These are phyloP conservation scores for Ceratocystis variospora DNA, from an alignment of 2,329 filamentous ascomycete species.

Conservation along the genomic window DNA sequence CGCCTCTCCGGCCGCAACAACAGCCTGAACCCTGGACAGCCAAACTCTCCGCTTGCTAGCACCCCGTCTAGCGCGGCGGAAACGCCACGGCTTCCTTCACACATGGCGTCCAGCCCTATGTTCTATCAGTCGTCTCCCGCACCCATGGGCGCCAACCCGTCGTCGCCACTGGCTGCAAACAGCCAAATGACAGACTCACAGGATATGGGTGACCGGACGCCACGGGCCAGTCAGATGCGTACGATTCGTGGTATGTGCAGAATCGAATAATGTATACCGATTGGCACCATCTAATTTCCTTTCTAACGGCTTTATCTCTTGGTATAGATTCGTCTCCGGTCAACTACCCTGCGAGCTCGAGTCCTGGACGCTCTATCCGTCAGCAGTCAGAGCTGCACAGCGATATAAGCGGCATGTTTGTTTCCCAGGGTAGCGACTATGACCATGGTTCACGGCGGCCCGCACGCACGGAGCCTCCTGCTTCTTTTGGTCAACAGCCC, in stretches of 20 bases:
- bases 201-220: conserved; percentile 45
- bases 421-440: conserved; percentile 42
- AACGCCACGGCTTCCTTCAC: conserved; percentile 20
- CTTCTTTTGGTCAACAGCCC: conserved; percentile 28
- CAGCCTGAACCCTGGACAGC: conserved; percentile 9
- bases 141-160: conserved; percentile 19
- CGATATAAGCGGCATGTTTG: conserved; percentile 77
- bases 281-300: too few species aligned
- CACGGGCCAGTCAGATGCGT: conserved; percentile 41
- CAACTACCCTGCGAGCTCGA: conserved; percentile 80
- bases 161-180: conserved; percentile 20
- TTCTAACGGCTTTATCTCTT: background rate
- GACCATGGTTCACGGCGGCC: conserved; percentile 8
- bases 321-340: conserved; percentile 76
- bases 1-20: conserved; percentile 13
- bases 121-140: conserved; percentile 51
- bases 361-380: conserved; percentile 52
- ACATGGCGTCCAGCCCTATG: conserved; percentile 64
- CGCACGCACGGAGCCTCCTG: conserved; percentile 9
- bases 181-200: conserved; percentile 42
- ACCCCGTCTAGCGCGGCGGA: conserved; percentile 16
- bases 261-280: background rate
- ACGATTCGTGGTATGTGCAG: conserved; percentile 13
- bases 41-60: conserved; percentile 7
- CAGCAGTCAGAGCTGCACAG: conserved; percentile 61